Conservation (phyloP, 805 yeast species). For the Suhomyces sp. region DNA sequence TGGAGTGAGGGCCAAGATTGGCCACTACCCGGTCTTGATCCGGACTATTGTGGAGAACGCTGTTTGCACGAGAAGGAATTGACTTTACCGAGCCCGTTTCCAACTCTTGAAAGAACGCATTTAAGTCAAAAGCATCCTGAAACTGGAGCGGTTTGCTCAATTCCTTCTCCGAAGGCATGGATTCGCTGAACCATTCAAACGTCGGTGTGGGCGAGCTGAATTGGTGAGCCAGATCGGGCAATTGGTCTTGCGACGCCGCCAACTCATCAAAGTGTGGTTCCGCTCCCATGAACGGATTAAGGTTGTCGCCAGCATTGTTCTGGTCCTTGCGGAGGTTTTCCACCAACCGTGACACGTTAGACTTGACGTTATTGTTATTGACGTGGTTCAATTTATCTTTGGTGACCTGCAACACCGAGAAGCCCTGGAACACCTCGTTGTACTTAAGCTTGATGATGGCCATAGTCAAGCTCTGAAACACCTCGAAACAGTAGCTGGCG, state of each 20-base stretch:
- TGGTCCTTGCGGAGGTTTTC: conserved; percentile 21
- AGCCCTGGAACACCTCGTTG: conserved; percentile 29
- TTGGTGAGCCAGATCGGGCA: not conserved
- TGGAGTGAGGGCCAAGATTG: conserved; percentile 4
- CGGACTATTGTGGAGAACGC: conserved; percentile 1
- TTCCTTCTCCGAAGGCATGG: not conserved
- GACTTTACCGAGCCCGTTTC: conserved; percentile 27
- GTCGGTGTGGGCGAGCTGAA: not conserved
- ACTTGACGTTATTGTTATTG: conserved; percentile 30
- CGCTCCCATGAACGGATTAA: conserved; percentile 7
- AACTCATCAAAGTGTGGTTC: not conserved
- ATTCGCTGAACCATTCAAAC: conserved; percentile 37
- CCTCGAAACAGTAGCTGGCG: conserved; percentile 66
- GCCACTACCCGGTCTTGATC: not conserved
- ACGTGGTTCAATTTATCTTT: conserved; percentile 6
- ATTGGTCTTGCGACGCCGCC: not conserved
- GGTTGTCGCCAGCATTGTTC: not conserved
- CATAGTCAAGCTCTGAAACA: conserved; percentile 67
- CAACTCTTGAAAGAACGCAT: conserved; percentile 48
- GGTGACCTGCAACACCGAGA: conserved; percentile 5
- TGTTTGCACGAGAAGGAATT: not conserved
- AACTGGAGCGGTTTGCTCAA: not conserved
- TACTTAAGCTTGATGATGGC: conserved; percentile 65
- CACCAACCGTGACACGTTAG: conserved; percentile 38
- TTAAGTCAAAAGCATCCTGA: conserved; percentile 24